Evolutionary conservation across 2,329 filamentous ascomycete genomes (phyloP), one percentile per base, ranked within the genome.

Genomic region (Alternaria sp.): DNA sequence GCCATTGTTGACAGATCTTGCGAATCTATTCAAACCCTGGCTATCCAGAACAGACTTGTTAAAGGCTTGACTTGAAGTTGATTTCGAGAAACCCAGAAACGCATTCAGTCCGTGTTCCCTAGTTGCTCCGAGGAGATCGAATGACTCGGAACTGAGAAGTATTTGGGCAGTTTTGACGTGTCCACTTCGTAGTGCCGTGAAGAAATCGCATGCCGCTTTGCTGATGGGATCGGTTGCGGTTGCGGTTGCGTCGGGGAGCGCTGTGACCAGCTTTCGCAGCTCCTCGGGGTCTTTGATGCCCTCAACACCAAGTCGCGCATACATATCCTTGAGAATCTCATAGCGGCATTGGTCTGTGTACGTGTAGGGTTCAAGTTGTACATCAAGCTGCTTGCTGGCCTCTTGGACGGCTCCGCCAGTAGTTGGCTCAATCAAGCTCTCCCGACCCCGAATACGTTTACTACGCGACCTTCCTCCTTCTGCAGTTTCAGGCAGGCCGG

Each of bases 331-430:
- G 13, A 84, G 75, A 2, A 83, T 83, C 51, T 83, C 82, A 63
- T 86, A 86, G 66, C 86, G 77, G 72, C 81, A 84, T 60, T 85
- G 80, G 70, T 89, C 87, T 2, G 85, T 84, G 62, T 85, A 79
- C 26, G 80, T 77, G 60, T 81, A 83, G 5, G 80, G 72, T 59
- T 83, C 81, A 11, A 88, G 74, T 46, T 84, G 83, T 54, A 85
- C 80, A 62, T 85, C 82, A 57, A 83, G 83, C 64, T 85, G 82
- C 68, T 82, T 85, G 17, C 78, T 78, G 44, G 80, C 79, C 58
- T 87, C 85, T 39, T 84, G 82, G 28, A 79, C 75, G 14, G 80
- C 75, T 36, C 83, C 82, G 31, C 81, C 80, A 10, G 77, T 70
- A 14, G 75, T 70, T 28, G 74, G 72, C 31, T 86, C 84, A 6